A percentile compares a stretch with the other conserved stretches of the same genome.
Conservation (phyloP, 495 filamentous ascomycete species). For the Aspergillus sclerotioniger region DNA sequence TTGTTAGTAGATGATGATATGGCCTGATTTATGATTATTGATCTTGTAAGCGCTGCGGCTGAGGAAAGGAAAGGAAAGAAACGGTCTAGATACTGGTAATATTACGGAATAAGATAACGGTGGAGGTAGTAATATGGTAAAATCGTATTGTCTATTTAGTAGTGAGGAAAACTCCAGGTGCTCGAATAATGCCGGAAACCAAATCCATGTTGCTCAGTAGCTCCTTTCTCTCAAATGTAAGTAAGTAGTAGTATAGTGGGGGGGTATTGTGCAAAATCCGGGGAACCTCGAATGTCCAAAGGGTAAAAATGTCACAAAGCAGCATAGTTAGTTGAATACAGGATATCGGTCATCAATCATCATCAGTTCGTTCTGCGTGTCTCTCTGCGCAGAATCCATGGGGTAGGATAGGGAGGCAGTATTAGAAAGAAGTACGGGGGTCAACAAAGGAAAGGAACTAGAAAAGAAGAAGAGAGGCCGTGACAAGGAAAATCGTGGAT, state of each 20-base stretch:
- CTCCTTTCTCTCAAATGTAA: not conserved
- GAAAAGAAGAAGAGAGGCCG: not conserved
- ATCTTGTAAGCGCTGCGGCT: too few relatives aligned
- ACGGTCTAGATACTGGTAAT: too few relatives aligned
- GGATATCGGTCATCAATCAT: slow-evolving; percentile 10
- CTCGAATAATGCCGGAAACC: not conserved
- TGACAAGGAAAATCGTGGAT: not conserved
- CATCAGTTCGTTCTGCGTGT: not conserved
- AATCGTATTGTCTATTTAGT: not conserved
- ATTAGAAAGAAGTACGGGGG: not conserved
- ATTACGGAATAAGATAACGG: too few relatives aligned
- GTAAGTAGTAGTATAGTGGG: not conserved
- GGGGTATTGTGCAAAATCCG: not conserved
- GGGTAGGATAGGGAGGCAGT: not conserved
- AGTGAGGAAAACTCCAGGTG: not conserved
- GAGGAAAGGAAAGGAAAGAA: too few relatives aligned
- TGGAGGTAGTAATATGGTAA: not conserved
- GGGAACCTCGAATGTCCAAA: not conserved
- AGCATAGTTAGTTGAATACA: slow-evolving; percentile 4
- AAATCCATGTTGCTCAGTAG: not conserved
- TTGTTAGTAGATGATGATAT: too few relatives aligned
- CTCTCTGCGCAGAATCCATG: not conserved
- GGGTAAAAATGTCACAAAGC: not conserved
- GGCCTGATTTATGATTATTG: too few relatives aligned
- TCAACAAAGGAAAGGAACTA: not conserved